Base-by-base conservation (phyloP, 176 grass and related monocot genomes). In the Melocanna baccifera region DNA sequence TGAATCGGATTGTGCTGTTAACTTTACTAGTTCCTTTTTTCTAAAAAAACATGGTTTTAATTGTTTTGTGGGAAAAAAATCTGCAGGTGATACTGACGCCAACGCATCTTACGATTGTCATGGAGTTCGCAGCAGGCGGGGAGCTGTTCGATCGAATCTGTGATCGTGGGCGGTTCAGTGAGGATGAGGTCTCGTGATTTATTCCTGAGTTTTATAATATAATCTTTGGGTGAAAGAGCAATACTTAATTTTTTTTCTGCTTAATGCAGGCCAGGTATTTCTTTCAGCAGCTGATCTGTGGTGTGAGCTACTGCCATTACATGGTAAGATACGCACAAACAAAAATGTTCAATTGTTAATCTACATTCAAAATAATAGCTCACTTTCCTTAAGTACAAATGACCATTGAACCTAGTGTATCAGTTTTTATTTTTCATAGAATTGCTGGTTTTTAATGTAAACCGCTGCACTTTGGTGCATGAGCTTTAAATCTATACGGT, bases 61-160 rank as follows among this genome's bases (percentile, higher is more conserved):
- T 73, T 67, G 63, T 87, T 85, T 63, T n/a, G 25, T 34, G 32
- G 34, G 26, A 40, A 2, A 7, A 40, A 85, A 57, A 19, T 79
- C n/a, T 75, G 57, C 79, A 97, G 94, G 92, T 97, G 76, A 85
- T 97, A 55, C 77, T 97, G 84, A 97, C 94, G 30, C 92, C 92
- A 30, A 97, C 87, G 37, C 86, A 94, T 79, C 92, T 97, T 66
- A 93, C 87, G 85, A 97, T 97, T 70, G 92, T 94, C 65, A 97
- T 97, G 94, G 94, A 97, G 85, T 97, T 91, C 67, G 94, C 94
- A 41, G 92, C 92, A 39, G 94, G 94, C 2, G 94, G 94, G 43
- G 94, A 97, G 73, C 90, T 97, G 52, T 97, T 97, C 28, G 94
- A 97, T 40, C 76, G 94, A 55, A 97, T 97, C 85, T 97, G 94